A percentile compares a stretch with the other conserved stretches of the same genome.
These are phyloP conservation scores for Morella rubra DNA, from an alignment of 306 rosid genomes.

Conservation along the genomic window DNA sequence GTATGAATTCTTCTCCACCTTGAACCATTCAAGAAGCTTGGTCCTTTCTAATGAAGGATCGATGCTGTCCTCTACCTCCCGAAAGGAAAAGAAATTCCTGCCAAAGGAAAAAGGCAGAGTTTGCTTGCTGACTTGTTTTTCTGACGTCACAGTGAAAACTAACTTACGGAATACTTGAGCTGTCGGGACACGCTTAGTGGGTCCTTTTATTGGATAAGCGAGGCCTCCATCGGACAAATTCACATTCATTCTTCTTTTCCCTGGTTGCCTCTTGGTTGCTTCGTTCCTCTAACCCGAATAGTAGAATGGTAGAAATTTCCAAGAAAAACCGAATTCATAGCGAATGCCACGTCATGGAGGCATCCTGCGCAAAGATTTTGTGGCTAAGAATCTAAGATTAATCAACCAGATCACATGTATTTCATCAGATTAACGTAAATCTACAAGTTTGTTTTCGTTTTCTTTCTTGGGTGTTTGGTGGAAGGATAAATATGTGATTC, in stretches of 20 bases:
- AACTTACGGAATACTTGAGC: slow-evolving; percentile 23
- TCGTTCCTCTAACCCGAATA: slow-evolving; percentile 39
- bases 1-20: too few species aligned
- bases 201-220: slow-evolving; percentile 22
- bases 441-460: too few species aligned
- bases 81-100: not conserved
- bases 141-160: not conserved
- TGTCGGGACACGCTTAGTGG: slow-evolving; percentile 42
- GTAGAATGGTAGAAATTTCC: not conserved
- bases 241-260: slow-evolving; percentile 19
- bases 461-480: not conserved
- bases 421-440: too few species aligned
- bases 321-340: too few species aligned
- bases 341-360: too few species aligned
- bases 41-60: too few species aligned
- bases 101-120: not conserved
- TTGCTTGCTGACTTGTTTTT: not conserved
- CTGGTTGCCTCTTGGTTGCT: slow-evolving; percentile 37
- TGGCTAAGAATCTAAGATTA: too few species aligned
- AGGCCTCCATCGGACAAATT: slow-evolving; percentile 15
- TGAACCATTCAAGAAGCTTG: too few species aligned
- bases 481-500: not conserved
- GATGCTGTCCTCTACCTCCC: too few species aligned
- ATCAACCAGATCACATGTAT: too few species aligned
- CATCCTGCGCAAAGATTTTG: too few species aligned